Evolutionary conservation across 1,284 basidiomycete genomes (phyloP), one percentile per base, ranked within the genome.

Genomic region (Sutorius eximius): DNA sequence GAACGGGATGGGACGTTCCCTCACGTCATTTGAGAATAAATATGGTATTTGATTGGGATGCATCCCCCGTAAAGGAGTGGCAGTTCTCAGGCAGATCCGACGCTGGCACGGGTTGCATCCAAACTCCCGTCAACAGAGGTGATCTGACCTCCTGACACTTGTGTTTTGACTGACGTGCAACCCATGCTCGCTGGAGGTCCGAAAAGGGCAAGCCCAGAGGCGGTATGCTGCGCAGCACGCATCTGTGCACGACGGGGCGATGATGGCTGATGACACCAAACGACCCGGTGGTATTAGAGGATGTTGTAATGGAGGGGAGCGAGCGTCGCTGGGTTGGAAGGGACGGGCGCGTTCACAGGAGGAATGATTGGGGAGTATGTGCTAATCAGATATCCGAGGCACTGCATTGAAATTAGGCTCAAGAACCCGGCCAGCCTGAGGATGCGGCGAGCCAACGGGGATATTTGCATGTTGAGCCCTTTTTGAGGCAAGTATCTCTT

Each of bases 381-480:
- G 67, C 44, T 69, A 63, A 68, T 68, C 69, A 71, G 67, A 70
- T 71, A 67, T 69, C 70, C 68, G 69, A 72, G 69, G 70, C 67
- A 69, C 71, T 59, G 67, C 68, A 71, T 69, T 69, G 61, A 18
- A 72, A 69, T 72, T 72, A 69, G 68, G 63, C 71, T 72, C 70
- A 61, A 66, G 56, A 59, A 61, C 57, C 60, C 62, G 64, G 57
- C 18, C 52, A 49, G 50, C 44, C 18, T 51, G 52, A 55, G 41
- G 37, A 45, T 27, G 47, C 40, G n/a, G 51, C 43, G 36, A 18
- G 16, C 52, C 27, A 64, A 66, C 66, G 64, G 67, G 58, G 65
- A 51, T 69, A 65, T 51, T 58, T 58, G 30, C 33, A 48, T 45
- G 49, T 51, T 52, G 52, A 57, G 45, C 46, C 56, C 67, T 53